Conservation (phyloP, 371 early-diverging fungal species). For the Capillidium rhysosporum region DNA sequence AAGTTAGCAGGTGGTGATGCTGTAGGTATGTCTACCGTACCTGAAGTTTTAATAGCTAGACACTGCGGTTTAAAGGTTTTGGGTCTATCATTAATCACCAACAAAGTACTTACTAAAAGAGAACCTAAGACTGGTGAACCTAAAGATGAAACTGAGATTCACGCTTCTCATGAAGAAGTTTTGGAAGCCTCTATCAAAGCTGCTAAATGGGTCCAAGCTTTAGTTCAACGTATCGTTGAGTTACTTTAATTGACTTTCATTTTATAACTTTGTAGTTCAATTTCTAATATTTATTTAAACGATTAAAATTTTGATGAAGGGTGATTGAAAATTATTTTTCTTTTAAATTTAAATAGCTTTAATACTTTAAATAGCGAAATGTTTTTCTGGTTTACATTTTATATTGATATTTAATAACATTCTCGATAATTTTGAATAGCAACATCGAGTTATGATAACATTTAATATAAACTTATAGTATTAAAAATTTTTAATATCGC, state of each 20-base stretch:
- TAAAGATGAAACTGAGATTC: conserved; percentile 20
- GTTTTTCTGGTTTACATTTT: too few relatives aligned
- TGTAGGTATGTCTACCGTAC: conserved; percentile 93
- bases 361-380: too few relatives aligned
- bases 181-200: conserved; percentile 47
- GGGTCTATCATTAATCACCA: conserved; percentile 72
- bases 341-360: too few relatives aligned
- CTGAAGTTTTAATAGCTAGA: conserved; percentile 82
- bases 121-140: conserved; percentile 35
- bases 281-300: too few relatives aligned
- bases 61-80: conserved; percentile 78
- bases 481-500: too few relatives aligned
- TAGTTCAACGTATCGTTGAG: conserved; percentile 39
- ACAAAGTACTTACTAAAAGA: conserved; percentile 44
- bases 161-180: conserved; percentile 79
- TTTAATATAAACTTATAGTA: too few relatives aligned
- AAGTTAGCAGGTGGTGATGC: conserved; percentile 56
- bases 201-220: conserved; percentile 51
- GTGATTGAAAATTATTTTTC: too few relatives aligned
- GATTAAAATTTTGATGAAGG: too few relatives aligned
- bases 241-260: background rate
- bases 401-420: too few relatives aligned
- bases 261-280: too few relatives aligned
- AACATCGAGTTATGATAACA: too few relatives aligned
- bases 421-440: too few relatives aligned